Evolutionary conservation across 2,329 filamentous ascomycete species (phyloP).

Genomic region (Fusarium tanahbumbuense): DNA sequence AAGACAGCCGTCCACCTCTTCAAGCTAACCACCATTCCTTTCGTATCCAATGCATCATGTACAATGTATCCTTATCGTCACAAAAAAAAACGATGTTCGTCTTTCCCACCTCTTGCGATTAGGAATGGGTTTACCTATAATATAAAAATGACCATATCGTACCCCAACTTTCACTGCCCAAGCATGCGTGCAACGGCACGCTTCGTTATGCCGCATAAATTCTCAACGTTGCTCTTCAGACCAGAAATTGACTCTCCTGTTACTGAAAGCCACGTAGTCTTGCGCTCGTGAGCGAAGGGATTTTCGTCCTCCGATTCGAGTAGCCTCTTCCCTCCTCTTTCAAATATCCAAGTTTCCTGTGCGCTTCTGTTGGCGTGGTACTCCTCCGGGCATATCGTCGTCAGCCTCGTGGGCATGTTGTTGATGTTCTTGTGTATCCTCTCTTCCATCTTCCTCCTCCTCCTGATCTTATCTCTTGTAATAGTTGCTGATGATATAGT

Average conservation of each 20-base stretch:
- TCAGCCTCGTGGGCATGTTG: conserved; percentile 11
- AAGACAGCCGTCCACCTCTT: conserved; percentile 31
- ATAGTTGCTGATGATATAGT: conserved; percentile 25
- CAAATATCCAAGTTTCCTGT: conserved; percentile 41
- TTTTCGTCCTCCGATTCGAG: conserved; percentile 24
- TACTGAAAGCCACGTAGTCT: conserved; percentile 19
- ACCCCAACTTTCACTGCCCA: conserved; percentile 20
- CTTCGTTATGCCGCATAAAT: conserved; percentile 31
- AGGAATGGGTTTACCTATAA: conserved; percentile 11
- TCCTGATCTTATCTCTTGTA: conserved; percentile 23
- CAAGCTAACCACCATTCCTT: not conserved
- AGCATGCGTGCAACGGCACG: conserved; percentile 33
- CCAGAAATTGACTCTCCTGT: conserved; percentile 19
- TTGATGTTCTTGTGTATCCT: not conserved
- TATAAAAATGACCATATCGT: conserved; percentile 10
- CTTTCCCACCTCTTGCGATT: not conserved
- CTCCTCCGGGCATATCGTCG: conserved; percentile 32
- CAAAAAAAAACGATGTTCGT: not conserved
- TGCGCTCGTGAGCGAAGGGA: conserved; percentile 6
- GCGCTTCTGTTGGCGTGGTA: conserved; percentile 38
- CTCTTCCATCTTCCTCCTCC: conserved; percentile 9
- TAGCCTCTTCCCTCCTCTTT: conserved; percentile 38
- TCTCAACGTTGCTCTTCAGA: conserved; percentile 19
- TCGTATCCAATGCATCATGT: conserved; percentile 38
- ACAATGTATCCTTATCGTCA: conserved; percentile 24